phyloP scores from a whole-genome alignment of 257 asterid species.

The Nicotiana benthamiana region DNA sequence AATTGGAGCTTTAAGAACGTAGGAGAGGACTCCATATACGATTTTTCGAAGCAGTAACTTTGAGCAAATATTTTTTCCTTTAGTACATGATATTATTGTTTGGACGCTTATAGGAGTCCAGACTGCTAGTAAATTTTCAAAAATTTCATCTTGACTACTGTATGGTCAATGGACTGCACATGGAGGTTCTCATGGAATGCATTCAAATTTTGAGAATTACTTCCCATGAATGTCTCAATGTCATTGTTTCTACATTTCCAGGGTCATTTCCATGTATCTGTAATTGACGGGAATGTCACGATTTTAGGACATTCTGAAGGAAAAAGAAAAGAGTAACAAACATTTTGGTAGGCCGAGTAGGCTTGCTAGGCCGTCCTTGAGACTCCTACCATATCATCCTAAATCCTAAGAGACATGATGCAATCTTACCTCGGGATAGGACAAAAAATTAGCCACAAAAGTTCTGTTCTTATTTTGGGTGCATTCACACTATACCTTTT shows the following conservation, averaged over 20 bases:
- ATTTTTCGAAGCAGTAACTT: conserved; percentile 24
- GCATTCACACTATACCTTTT: background rate
- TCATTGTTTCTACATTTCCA: background rate
- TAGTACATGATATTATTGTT: background rate
- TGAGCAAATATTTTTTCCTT: background rate
- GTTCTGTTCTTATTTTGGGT: background rate
- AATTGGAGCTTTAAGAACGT: conserved; percentile 58
- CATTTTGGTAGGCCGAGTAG: background rate
- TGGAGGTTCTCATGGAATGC: background rate
- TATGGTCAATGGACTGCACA: background rate
- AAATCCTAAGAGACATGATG: background rate
- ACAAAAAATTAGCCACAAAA: background rate
- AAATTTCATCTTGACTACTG: background rate
- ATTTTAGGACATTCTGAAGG: background rate
- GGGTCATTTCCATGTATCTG: background rate
- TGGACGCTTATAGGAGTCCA: background rate
- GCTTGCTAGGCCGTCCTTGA: background rate
- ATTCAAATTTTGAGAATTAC: background rate
- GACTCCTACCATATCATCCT: background rate
- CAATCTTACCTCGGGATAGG: too few species aligned
- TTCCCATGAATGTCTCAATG: background rate
- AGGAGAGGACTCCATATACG: conserved; percentile 20
- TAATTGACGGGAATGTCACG: background rate
- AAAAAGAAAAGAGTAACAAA: background rate
- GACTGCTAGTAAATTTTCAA: background rate